Percentiles rank a stretch among this genome's conserved stretches.
phyloP scores from a whole-genome alignment of 2,329 filamentous ascomycete species.

The Tolypocladium pustulatum region DNA sequence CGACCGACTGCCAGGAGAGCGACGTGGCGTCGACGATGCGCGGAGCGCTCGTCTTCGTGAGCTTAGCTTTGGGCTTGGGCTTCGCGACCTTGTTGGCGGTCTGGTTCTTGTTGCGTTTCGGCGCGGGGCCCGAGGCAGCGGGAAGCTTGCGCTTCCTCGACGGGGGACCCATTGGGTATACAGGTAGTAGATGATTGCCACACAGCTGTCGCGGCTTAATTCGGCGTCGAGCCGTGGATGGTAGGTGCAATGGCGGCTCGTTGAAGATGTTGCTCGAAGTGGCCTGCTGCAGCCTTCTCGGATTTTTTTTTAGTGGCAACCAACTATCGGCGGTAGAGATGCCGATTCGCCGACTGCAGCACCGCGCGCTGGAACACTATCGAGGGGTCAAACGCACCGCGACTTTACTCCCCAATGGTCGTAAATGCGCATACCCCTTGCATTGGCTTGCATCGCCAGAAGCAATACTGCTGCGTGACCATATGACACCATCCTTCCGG shows the following conservation, averaged over 20 bases:
- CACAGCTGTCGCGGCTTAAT: background rate
- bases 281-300: background rate
- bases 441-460: background rate
- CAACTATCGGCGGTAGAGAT: background rate
- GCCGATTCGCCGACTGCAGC: background rate
- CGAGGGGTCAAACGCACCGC: background rate
- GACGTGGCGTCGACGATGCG: slow-evolving; percentile 32
- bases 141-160: slow-evolving; percentile 29
- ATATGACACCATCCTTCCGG: too few relatives aligned
- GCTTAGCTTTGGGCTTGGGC: slow-evolving; percentile 4
- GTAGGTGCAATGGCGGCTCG: background rate
- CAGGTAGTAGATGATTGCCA: background rate
- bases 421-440: background rate
- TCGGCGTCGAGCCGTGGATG: background rate
- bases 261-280: background rate
- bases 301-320: background rate
- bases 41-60: slow-evolving; percentile 9
- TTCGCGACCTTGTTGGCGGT: slow-evolving; percentile 1
- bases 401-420: background rate
- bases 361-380: background rate
- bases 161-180: slow-evolving; percentile 17
- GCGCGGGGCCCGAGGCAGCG: slow-evolving; percentile 16
- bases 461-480: too few relatives aligned
- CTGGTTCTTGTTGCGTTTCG: slow-evolving; percentile 25
- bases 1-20: slow-evolving; percentile 61